A percentile compares a stretch with the other conserved stretches of the same genome.
Conservation (phyloP, 2,329 filamentous ascomycete genomes). For the Beauveria australis region DNA sequence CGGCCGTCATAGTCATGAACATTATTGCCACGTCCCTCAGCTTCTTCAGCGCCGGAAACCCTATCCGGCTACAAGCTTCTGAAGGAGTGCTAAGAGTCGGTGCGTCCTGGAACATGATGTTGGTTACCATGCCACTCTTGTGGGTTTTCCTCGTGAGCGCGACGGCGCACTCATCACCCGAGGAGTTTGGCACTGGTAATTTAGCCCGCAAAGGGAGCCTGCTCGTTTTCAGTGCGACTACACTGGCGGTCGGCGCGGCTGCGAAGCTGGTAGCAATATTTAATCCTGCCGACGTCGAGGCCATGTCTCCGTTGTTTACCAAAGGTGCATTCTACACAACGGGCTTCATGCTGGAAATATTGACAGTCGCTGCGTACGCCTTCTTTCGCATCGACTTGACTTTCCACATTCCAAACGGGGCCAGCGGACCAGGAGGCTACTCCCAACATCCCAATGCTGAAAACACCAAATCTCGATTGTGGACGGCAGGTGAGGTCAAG, state of each 20-base stretch:
- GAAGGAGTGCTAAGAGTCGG: conserved; percentile 16
- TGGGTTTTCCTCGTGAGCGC: conserved; percentile 18
- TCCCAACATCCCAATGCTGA: neutral
- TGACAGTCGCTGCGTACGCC: conserved; percentile 20
- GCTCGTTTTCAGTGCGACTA: conserved; percentile 16
- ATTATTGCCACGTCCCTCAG: conserved; percentile 22
- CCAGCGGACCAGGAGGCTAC: neutral
- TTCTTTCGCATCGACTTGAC: conserved; percentile 21
- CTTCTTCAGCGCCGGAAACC: conserved; percentile 12
- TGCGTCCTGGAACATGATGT: conserved; percentile 17
- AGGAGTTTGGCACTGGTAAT: conserved; percentile 25
- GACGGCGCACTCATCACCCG: conserved; percentile 20
- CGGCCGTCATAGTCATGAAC: conserved; percentile 23
- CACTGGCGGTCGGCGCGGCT: conserved; percentile 16
- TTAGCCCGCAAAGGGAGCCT: conserved; percentile 22
- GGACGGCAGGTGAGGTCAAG: neutral
- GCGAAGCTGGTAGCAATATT: conserved; percentile 12
- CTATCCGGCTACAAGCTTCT: neutral
- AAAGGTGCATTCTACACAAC: conserved; percentile 28
- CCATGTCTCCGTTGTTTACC: conserved; percentile 21
- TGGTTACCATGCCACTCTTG: conserved; percentile 17
- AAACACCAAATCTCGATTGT: neutral
- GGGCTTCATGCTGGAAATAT: conserved; percentile 24
- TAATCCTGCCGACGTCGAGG: conserved; percentile 3
- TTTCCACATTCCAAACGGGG: conserved; percentile 24